Evolutionary conservation across 352 stramenopile genomes (phyloP), one percentile per base, ranked within the genome.

Genomic region (Phytophthora melonis): DNA sequence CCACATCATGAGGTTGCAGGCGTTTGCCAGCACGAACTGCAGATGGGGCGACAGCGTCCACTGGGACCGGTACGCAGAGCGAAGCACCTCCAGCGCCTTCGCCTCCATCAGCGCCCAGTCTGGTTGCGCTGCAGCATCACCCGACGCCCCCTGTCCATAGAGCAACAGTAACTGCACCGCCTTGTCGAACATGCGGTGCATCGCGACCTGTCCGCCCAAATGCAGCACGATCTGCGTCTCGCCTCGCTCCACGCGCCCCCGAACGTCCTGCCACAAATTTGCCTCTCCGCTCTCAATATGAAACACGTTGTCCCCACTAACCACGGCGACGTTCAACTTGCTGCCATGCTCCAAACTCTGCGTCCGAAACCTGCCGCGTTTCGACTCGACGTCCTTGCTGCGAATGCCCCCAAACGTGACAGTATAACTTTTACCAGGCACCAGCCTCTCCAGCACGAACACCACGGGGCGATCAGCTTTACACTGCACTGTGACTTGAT

Each of bases 1-100:
- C 83, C 86, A 94, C 64, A 96, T 83, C 89, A 96, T 96, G 14
- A 94, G 58, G 52, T 95, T 93, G n/a, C 86, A 87, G 25, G 82
- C 71, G 32, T 88, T 83, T 1, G 87, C 84, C 9, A 96, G 78
- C 27, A 93, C 85, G 11, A 80, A 75, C 21, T 75, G 82, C 23
- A 89, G 63, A 30, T 84, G 75, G 1, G 73, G 63, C 14, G 67
- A 60, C 41, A 93, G 64, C 3, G 68, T 90, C 89, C 89, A 96
- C 59, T 93, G 84, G 10, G 86, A 85, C 1, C 86, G 78, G 61
- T 96, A 96, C 23, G 87, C 86, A 1, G 76, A 83, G 8, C 89
- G 75, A 34, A 96, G 57, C 5, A 83, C 73, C 11, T 92, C 86
- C 47, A 81, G 79, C 13, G 80, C 83, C 3, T 81, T 65, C 4